Conservation (phyloP, 345 rosid genomes). For the Angophora floribunda region DNA sequence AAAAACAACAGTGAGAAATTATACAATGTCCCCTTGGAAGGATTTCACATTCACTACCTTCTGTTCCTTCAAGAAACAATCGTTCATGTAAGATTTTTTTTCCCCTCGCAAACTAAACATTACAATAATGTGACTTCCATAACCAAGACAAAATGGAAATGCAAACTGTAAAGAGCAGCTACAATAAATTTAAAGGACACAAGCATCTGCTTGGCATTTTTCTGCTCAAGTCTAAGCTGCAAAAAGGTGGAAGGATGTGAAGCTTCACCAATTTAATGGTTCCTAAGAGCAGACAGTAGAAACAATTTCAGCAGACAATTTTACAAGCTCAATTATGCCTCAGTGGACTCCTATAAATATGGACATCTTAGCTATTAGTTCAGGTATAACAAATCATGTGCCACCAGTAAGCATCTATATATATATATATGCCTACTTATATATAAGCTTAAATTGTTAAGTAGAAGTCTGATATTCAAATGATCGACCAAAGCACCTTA, state of each 20-base stretch:
- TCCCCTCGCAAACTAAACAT: background rate
- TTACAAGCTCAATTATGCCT: background rate
- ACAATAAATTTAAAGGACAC: background rate
- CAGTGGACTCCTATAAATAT: background rate
- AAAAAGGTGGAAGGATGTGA: background rate
- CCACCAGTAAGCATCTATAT: background rate
- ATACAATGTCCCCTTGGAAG: background rate
- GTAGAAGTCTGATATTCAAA: background rate
- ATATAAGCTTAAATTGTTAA: background rate
- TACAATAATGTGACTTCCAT: background rate
- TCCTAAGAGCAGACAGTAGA: background rate
- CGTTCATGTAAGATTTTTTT: background rate
- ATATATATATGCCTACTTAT: background rate
- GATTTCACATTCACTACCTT: background rate
- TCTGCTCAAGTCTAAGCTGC: background rate
- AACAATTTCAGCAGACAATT: background rate
- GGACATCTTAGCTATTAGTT: background rate
- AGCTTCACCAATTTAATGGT: background rate
- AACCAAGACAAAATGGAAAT: background rate
- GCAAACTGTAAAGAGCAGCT: background rate
- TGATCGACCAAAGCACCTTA: background rate
- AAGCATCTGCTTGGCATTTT: background rate
- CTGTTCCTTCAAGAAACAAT: background rate
- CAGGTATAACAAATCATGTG: background rate
- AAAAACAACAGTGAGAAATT: background rate